phyloP scores from a whole-genome alignment of 2,329 filamentous ascomycete species.

The Nothophaeocryptopus gaeumannii region DNA sequence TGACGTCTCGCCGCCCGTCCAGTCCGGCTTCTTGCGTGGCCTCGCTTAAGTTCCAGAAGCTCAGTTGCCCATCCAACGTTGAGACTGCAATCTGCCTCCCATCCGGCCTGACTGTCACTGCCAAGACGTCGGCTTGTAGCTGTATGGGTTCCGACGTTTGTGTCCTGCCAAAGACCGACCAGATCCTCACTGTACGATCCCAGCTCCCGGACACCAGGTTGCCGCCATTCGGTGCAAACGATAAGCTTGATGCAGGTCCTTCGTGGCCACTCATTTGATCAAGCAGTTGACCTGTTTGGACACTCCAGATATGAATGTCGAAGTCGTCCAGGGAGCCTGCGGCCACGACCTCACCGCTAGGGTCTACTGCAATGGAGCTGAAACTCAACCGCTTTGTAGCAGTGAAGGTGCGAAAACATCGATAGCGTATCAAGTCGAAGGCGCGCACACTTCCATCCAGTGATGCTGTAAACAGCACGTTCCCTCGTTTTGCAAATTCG shows the following conservation, averaged over 20 bases:
- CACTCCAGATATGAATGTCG: conserved; percentile 97
- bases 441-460: conserved; percentile 91
- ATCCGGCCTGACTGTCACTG: conserved; percentile 83
- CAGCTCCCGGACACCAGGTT: conserved; percentile 88
- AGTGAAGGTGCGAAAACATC: conserved; percentile 97
- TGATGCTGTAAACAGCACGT: conserved; percentile 91
- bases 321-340: conserved; percentile 95
- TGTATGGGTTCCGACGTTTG: conserved; percentile 94
- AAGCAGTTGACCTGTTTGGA: conserved; percentile 92
- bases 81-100: conserved; percentile 87
- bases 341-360: conserved; percentile 92
- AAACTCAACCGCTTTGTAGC: conserved; percentile 89
- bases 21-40: conserved; percentile 81
- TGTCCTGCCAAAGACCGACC: conserved; percentile 90
- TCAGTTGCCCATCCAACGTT: conserved; percentile 87
- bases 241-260: conserved; percentile 82
- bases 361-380: conserved; percentile 92
- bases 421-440: conserved; percentile 93
- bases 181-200: conserved; percentile 93
- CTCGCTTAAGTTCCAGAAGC: conserved; percentile 90
- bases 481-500: conserved; percentile 91
- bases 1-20: conserved; percentile 87
- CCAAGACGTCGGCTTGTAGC: conserved; percentile 84
- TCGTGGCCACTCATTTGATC: conserved; percentile 91
- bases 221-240: conserved; percentile 83